phyloP scores from a whole-genome alignment of 805 yeast species.

The Sungouiozyma ichnusensis region DNA sequence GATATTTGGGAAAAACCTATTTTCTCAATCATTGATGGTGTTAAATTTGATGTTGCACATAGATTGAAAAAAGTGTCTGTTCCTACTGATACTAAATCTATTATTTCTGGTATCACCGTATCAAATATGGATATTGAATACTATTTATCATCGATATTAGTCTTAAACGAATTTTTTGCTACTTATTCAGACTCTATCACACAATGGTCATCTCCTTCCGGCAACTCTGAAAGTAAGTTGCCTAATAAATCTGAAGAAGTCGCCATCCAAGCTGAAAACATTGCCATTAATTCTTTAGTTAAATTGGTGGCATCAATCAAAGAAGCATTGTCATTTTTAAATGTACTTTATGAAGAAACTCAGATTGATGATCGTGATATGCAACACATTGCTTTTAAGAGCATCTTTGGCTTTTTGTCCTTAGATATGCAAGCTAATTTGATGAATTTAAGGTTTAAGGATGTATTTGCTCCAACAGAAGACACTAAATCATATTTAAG shows the following conservation, averaged over 20 bases:
- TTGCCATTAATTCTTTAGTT: constrained; percentile 70
- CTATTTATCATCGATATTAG: constrained; percentile 58
- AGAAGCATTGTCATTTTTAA: constrained; percentile 82
- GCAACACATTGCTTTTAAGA: constrained; percentile 39
- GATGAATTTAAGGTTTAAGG: constrained; percentile 57
- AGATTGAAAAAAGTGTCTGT: constrained; percentile 3
- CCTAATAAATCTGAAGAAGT: constrained; percentile 41
- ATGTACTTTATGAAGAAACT: constrained; percentile 69
- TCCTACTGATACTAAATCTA: constrained; percentile 6
- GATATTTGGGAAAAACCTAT: constrained; percentile 70
- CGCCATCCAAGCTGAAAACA: constrained; percentile 80
- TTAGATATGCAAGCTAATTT: constrained; percentile 59
- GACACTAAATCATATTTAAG: constrained; percentile 50
- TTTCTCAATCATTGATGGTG: constrained; percentile 33
- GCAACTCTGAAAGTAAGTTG: constrained; percentile 42
- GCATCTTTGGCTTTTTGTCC: constrained; percentile 59
- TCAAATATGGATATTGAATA: constrained; percentile 46
- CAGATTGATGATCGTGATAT: constrained; percentile 30
- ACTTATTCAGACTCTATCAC: constrained; percentile 43
- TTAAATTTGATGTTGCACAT: constrained; percentile 6
- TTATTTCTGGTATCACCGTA: constrained; percentile 19
- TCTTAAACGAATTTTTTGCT: constrained; percentile 58
- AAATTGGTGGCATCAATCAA: constrained; percentile 68
- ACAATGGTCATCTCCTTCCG: constrained; percentile 19
- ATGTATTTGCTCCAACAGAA: constrained; percentile 62